Base-by-base conservation (phyloP, 345 rosid genomes). In the Syzygium oleosum region DNA sequence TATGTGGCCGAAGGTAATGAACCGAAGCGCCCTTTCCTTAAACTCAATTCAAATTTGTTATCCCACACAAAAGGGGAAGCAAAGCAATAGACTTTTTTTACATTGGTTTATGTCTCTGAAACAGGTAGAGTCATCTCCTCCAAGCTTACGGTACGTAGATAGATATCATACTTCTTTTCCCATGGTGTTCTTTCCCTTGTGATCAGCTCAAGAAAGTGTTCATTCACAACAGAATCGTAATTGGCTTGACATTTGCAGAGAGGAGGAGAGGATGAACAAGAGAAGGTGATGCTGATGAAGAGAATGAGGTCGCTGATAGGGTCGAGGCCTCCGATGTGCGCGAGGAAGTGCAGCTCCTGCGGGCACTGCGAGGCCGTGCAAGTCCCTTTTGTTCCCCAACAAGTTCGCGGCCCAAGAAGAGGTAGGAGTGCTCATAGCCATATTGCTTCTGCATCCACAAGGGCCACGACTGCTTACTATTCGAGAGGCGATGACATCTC, bases 261-360 rank as follows among this genome's bases (percentile, higher is more conserved):
- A 49, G 87, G 89, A 49, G 87, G 85, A 87, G 90, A 86, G 84
- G 56, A 27, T 56, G 89, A 85, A 84, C 91, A 86, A 21, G 88
- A 89, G 79, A 85, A 89, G 78, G 61, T 49, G 27, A 83, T 55
- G 59, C 51, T 4, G 86, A 55, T 34, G 84, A 53, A 17, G 80
- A 79, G 86, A 86, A 84, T 85, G 90, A 92, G 91, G 87, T 87
- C 86, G 65, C 88, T 85, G 91, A 94, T 95, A 54, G 97, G 97
- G 23, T 95, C 97, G 88, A 92, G 91, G 78, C 95, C 96, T 43
- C 97, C 97, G 54, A 92, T 89, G 90, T 95, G 97, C 87, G 94
- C 92, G 27, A 87, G 93, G 88, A 92, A 87, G 88, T 95, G 97
- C 91, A 87, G 84, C 54, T 88, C 92, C 54, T 94, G 97, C 56